Evolutionary conservation across 495 filamentous ascomycete genomes (phyloP), one percentile per base, ranked within the genome.

Genomic region (Daldinia bambusicola): DNA sequence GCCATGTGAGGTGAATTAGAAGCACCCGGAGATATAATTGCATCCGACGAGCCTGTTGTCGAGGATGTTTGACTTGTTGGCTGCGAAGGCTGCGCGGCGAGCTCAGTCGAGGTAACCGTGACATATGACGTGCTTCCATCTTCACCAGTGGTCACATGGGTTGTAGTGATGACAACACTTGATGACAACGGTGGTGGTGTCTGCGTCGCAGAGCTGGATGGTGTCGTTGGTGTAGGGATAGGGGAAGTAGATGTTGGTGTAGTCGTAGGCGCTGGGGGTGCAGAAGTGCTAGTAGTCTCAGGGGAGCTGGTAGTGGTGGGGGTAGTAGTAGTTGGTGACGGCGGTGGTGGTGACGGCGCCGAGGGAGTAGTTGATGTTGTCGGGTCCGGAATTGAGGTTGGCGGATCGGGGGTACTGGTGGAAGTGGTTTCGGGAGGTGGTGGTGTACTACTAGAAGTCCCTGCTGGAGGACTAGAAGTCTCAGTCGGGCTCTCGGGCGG

Each of bases 1-100:
- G 80, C 83, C 4, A 95, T 83, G 14, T 89, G 87, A 1, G 41
- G 51, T 10, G 68, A 66, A 6, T 43, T 64, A 34, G 74, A 76
- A 14, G 74, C 55, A 38, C 74, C 77, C 5, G 80, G 64, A 63
- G 55, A 79, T 48, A 83, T 79, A 67, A 77, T 59, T 34, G 71
- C 36, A 26, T 61, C 71, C 32, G 55, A 63, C 0, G 79, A 16
- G 2, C 75, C 75, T 20, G 77, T 75, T 30, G 79, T 69, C 7
- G 76, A 7, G 34, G 34, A 58, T 20, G 74, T 20, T 41, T 62
- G 32, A 34, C 64, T 43, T 1, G 77, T 73, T 36, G 61, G 26
- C 18, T 73, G 51, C 14, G 69, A 4, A 8, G 62, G 53, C 13
- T 63, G 52, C 50, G 63, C 59, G 22, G 52, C 58, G 8, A 75